Base-by-base conservation (phyloP, 2,329 filamentous ascomycete species). In the Dendrostoma leiphaemia region DNA sequence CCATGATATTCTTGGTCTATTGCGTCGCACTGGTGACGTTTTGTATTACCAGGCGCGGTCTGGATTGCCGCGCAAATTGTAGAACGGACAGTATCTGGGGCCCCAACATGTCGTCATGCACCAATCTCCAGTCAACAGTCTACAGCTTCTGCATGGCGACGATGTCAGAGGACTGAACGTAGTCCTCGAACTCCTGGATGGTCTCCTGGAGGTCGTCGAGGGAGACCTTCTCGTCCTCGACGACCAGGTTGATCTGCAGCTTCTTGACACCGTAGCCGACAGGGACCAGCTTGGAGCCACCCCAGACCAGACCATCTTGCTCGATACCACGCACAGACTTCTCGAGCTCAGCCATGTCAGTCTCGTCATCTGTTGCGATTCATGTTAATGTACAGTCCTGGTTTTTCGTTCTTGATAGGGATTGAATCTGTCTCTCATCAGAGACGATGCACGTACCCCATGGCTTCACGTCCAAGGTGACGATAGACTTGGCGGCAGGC, bases 221-320 rank as follows among this genome's bases (percentile, higher is more conserved):
- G 63, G 90, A 92, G 71, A 99, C 75, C 85, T 97, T 97, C 64
- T 97, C 93, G 73, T 99, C 94, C 82, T 97, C 94, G 62, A 97
- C 80, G 66, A 97, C 91, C 65, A 97, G 77, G 87, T 90, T 97
- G 82, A 99, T 96, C 84, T 97, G 93, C 61, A 99, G 86, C 85
- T 97, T 97, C 84, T 90, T 94, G 82, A 99, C 95, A 82, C 94
- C 94, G 83, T 90, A 99, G 69, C 92, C 93, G 67, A 99, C 87
- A 63, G 92, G 74, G 49, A 96, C 87, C 62, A 96, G 81, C 82
- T 94, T 90, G 74, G 89, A 92, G 62, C 81, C 85, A 85, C 93
- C 93, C 94, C 94, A 99, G 61, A 95, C 86, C 60, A 99, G 90
- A 78, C 94, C 94, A 47, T 97, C 93, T 82, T 89, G 85, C 77